Evolutionary conservation across 495 filamentous ascomycete species (phyloP).

Genomic region (Monascus purpureus): DNA sequence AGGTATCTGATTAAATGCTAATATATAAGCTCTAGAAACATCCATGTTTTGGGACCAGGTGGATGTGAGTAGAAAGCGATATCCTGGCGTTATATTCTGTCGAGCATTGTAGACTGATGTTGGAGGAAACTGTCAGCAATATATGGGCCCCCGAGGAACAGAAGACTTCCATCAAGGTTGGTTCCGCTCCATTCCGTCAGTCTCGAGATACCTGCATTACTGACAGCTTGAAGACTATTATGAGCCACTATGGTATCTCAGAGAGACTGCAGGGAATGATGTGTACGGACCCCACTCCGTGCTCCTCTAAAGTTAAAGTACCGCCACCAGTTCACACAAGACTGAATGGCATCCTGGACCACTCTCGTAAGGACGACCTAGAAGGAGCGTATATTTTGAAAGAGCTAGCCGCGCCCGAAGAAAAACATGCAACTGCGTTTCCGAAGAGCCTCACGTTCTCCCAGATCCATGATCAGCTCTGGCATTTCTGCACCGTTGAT

Average conservation of each 20-base stretch:
- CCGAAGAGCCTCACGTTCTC: constrained; percentile 23
- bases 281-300: constrained; percentile 37
- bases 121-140: constrained; percentile 41
- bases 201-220: neutral
- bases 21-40: constrained; percentile 15
- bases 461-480: constrained; percentile 44
- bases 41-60: constrained; percentile 38
- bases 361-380: constrained; percentile 14
- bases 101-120: no score
- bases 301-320: constrained; percentile 6
- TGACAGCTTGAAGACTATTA: constrained; percentile 14
- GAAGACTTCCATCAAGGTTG: constrained; percentile 34
- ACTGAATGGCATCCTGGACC: constrained; percentile 3
- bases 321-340: constrained; percentile 2
- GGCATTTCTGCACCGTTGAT: constrained; percentile 52
- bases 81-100: no score
- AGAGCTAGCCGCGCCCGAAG: constrained; percentile 10
- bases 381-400: constrained; percentile 21
- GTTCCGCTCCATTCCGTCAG: neutral
- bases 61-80: constrained; percentile 43
- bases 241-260: constrained; percentile 51
- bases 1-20: neutral
- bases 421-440: constrained; percentile 11
- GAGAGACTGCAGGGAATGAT: constrained; percentile 53
- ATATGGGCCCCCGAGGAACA: constrained; percentile 60